Percentiles rank a stretch among this genome's conserved stretches.
phyloP scores from a whole-genome alignment of 495 filamentous ascomycete genomes.

The Trichoderma asperelloides region DNA sequence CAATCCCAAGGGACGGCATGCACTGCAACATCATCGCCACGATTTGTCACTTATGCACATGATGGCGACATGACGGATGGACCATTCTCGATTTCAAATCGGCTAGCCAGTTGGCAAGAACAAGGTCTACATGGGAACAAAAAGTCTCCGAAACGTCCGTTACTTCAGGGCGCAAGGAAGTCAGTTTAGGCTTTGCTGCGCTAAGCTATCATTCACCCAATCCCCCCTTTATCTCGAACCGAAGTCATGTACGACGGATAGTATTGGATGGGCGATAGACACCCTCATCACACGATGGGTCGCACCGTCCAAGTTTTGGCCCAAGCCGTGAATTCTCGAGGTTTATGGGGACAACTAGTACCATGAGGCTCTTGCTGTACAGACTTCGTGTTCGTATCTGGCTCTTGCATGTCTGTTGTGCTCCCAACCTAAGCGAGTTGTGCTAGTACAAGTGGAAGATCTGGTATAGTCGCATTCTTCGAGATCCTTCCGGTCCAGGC shows the following conservation, averaged over 20 bases:
- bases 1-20: neutral
- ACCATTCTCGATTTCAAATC: neutral
- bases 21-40: neutral
- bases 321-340: neutral
- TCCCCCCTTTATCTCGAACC: neutral
- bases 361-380: neutral
- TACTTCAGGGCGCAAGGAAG: neutral
- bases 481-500: neutral
- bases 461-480: neutral
- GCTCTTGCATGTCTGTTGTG: neutral
- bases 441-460: neutral
- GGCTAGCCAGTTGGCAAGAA: too few species aligned
- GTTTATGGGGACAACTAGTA: neutral
- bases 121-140: neutral
- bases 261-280: neutral
- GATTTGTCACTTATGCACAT: neutral
- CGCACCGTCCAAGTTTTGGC: neutral
- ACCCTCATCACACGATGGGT: neutral
- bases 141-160: neutral
- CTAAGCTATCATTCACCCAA: neutral
- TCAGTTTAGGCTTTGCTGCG: neutral
- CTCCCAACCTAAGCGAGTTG: neutral
- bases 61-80: neutral
- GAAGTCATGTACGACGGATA: neutral
- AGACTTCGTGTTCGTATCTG: neutral